These are phyloP conservation scores for Fagus sylvatica DNA, from an alignment of 306 rosid species.

Conservation along the genomic window DNA sequence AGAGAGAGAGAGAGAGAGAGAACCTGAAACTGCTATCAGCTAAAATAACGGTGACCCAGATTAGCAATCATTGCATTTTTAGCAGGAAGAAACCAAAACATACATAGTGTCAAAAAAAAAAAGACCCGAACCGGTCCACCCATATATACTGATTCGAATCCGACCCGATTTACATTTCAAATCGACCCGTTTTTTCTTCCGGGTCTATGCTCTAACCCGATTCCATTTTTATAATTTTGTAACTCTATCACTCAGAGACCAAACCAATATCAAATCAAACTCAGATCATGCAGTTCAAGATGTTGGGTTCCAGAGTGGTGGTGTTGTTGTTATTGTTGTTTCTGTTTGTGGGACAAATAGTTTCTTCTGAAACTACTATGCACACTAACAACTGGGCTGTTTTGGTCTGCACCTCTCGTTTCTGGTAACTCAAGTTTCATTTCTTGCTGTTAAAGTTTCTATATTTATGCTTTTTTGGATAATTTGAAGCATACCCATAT, in stretches of 20 bases:
- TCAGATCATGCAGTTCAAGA: constrained; percentile 9
- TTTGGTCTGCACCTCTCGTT: constrained; percentile 92
- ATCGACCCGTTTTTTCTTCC: too few species aligned
- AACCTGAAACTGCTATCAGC: background rate
- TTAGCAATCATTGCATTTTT: background rate
- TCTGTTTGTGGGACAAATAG: constrained; percentile 35
- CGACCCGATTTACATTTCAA: too few species aligned
- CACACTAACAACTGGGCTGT: constrained; percentile 96
- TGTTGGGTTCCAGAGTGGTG: constrained; percentile 30
- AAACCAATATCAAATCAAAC: too few species aligned
- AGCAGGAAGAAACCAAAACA: background rate
- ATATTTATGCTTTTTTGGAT: background rate
- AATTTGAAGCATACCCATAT: background rate
- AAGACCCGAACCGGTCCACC: too few species aligned
- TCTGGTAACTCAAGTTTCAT: constrained; percentile 53
- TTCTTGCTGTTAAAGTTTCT: background rate
- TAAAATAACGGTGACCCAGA: background rate
- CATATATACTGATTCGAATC: too few species aligned
- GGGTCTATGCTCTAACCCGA: too few species aligned
- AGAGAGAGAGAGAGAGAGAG: background rate
- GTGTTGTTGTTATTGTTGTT: constrained; percentile 27
- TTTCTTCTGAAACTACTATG: constrained; percentile 65
- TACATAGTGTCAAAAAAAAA: too few species aligned
- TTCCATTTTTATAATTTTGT: too few species aligned
- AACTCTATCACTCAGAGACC: too few species aligned